A percentile compares a stretch with the other conserved stretches of the same genome.
These are phyloP conservation scores for Mallotus nudiflorus DNA, from an alignment of 345 rosid genomes.

Conservation along the genomic window DNA sequence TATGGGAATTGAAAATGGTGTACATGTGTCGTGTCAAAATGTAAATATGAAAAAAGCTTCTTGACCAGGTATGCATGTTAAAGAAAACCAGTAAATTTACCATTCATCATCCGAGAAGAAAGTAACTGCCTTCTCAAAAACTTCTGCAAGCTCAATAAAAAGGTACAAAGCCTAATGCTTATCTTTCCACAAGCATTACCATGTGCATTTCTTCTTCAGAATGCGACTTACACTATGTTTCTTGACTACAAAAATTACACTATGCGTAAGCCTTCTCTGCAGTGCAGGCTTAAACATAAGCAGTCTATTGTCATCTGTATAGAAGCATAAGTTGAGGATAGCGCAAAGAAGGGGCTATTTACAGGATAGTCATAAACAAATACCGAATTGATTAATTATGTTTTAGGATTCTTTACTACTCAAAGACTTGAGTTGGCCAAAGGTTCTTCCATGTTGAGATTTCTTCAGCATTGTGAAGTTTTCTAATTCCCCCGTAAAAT, in stretches of 20 bases:
- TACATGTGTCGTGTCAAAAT: too few species aligned
- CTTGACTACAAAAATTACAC: neutral
- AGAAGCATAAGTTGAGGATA: neutral
- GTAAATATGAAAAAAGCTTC: too few species aligned
- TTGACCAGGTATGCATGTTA: too few species aligned
- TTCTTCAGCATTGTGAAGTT: slow-evolving; percentile 55
- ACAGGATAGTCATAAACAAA: neutral
- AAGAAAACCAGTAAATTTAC: too few species aligned
- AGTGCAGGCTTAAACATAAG: neutral
- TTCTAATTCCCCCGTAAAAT: slow-evolving; percentile 85
- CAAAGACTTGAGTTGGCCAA: slow-evolving; percentile 65
- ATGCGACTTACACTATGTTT: neutral
- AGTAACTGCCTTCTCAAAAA: too few species aligned
- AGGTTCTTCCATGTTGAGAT: slow-evolving; percentile 66
- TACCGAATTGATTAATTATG: too few species aligned
- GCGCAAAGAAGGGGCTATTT: neutral
- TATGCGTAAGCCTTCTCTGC: neutral
- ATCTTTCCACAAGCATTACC: neutral
- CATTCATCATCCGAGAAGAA: too few species aligned
- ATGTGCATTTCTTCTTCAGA: neutral
- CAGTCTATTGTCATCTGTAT: neutral
- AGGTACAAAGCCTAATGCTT: neutral
- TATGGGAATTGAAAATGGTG: too few species aligned
- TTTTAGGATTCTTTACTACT: slow-evolving; percentile 28
- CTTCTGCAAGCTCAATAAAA: too few species aligned